A percentile compares a stretch with the other conserved stretches of the same genome.
Evolutionary conservation across 306 rosid species (phyloP).

Genomic region (Dalbergia cultrata): DNA sequence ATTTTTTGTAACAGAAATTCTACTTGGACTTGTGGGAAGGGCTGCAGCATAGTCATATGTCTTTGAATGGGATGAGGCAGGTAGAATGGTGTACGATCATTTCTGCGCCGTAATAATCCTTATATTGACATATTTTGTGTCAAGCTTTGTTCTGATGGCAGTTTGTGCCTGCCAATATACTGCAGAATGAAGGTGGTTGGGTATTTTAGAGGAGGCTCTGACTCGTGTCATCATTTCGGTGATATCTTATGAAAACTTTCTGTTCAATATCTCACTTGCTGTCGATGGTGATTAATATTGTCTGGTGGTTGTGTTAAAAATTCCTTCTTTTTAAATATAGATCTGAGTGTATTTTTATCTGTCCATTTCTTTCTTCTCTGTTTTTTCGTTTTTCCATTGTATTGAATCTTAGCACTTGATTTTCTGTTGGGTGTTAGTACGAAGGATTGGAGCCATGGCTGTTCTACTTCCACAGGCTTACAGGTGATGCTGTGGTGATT

Average conservation of each 20-base stretch:
- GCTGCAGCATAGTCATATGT: slow-evolving; percentile 53
- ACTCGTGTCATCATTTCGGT: slow-evolving; percentile 26
- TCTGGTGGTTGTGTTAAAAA: neutral
- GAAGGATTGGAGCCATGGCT: neutral
- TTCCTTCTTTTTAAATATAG: neutral
- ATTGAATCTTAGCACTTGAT: neutral
- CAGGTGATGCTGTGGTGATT: too few relatives aligned
- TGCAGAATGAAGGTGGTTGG: slow-evolving; percentile 54
- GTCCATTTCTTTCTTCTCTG: slow-evolving; percentile 17
- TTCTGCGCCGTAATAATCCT: slow-evolving; percentile 25
- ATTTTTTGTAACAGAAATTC: slow-evolving; percentile 62
- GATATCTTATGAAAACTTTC: neutral
- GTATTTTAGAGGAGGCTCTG: slow-evolving; percentile 41
- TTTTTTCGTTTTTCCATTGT: neutral
- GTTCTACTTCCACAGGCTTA: neutral
- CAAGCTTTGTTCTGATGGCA: slow-evolving; percentile 46
- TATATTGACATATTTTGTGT: neutral
- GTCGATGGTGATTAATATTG: slow-evolving; percentile 8
- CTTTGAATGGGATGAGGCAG: slow-evolving; percentile 55
- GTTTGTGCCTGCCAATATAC: slow-evolving; percentile 45
- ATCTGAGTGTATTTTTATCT: slow-evolving; percentile 13
- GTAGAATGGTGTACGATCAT: slow-evolving; percentile 49
- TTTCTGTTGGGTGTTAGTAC: neutral
- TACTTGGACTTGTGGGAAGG: slow-evolving; percentile 54
- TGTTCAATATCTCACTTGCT: neutral